Evolutionary conservation across 2,329 filamentous ascomycete genomes (phyloP), one percentile per base, ranked within the genome.

Genomic region (Cryphonectria japonica): DNA sequence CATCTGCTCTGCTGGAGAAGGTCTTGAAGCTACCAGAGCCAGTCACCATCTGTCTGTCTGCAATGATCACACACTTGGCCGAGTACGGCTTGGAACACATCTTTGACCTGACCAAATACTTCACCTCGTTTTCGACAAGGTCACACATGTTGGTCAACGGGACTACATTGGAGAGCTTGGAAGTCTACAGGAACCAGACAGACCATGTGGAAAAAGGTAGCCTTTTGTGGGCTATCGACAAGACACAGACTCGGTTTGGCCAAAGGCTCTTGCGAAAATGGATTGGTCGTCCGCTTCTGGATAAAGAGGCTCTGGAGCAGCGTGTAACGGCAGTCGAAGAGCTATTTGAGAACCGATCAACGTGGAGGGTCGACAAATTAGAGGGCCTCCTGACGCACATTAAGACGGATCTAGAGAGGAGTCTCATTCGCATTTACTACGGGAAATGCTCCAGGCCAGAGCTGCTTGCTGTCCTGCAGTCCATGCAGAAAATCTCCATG

Each of bases 101-200:
- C 68, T 97, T 99, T 76, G 92, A 97, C 77, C 83, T 99, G 60
- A 98, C 96, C 1, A 97, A 97, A 76, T 97, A 98, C 82, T 99
- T 99, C 78, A 92, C 97, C 76, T 94, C 94, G 2, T 99, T 99
- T 82, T 97, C 93, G 76, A 93, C 95, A 9, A 87, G 95, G 52
- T 95, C 95, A 19, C 95, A 98, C 78, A 98, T 99, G 96, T 85
- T 98, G 4, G 85, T 99, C 72, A 98, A 97, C 78, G 96, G 95
- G 61, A 99, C 97, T 69, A 98, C 95, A 0, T 83, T 99, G 52
- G 95, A 94, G 65, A 97, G 94, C 76, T 86, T 99, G 16, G 96
- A 99, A 79, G 94, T 99, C 1, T 99, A 98, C 78, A 92, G 95
- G 72, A 99, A 99, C 75, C 90, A 94, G 76, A 98, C 95, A 0